Base-by-base conservation (phyloP, 805 yeast genomes). In the Candida hungchunana region DNA sequence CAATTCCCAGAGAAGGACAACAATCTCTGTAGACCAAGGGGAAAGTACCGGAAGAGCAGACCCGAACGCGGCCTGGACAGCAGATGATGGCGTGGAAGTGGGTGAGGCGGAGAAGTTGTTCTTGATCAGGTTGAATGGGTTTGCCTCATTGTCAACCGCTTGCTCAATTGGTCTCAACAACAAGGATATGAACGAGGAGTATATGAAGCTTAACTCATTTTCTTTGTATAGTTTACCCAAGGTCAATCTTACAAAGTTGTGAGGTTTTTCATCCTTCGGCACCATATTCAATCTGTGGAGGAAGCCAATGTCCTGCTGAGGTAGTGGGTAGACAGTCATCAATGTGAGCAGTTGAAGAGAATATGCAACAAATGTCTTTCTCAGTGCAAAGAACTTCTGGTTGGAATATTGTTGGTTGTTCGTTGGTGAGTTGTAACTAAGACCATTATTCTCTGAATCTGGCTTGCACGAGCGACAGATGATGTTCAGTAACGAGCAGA, bases 1-100 rank as follows among this genome's bases (percentile, higher is more conserved):
- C 28, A 87, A 60, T 49, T 84, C 95, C 84, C 95, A 85, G 12
- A 83, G 46, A 7, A 89, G 53, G 53, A 82, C 68, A 6, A 76
- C 58, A n/a, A 73, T 53, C 50, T 82, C 89, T 4, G 67, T 60
- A 2, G 77, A 56, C 80, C 88, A 67, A 14, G 68, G 49, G 5
- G 72, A 58, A 39, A 67, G 33, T 43, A 59, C 42, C 29, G 75
- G 61, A 40, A 66, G 29, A 35, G 64, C 47, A 30, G 61, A 54
- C 6, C 28, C 42, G 29, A 46, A 38, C 12, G 37, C 17, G 15
- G 39, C 31, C n/a, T 34, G 34, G 0, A 29, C 39, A 15, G 34
- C 37, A 1, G 41, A 29, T 17, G 43, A 15, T n/a, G 48, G n/a
- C n/a, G n/a, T n/a, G n/a, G n/a, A 40, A 10, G 31, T 34, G 26